Percentiles rank a stretch among this genome's conserved stretches.
Evolutionary conservation across 805 yeast species (phyloP).

Genomic region (Candida schatavii): DNA sequence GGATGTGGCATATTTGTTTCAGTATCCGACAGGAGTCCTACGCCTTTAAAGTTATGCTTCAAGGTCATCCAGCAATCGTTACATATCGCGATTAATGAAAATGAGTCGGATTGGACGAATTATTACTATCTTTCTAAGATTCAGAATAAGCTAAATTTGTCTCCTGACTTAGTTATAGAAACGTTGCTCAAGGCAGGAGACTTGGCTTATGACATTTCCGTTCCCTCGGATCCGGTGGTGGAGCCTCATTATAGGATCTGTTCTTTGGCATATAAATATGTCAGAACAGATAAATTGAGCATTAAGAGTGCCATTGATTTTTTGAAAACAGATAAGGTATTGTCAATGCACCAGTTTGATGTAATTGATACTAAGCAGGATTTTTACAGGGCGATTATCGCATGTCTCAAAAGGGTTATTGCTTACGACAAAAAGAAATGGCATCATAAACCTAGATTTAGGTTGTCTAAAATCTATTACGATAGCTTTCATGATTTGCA

Average conservation of each 20-base stretch:
- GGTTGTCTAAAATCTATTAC: conserved; percentile 63
- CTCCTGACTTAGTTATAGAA: conserved; percentile 34
- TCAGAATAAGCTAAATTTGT: conserved; percentile 45
- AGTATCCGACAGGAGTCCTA: conserved; percentile 18
- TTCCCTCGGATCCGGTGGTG: conserved; percentile 53
- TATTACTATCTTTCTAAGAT: conserved; percentile 59
- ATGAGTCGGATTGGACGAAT: conserved; percentile 57
- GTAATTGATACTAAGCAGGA: conserved; percentile 6
- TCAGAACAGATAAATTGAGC: conserved; percentile 31
- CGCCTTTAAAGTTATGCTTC: conserved; percentile 26
- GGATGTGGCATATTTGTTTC: conserved; percentile 24
- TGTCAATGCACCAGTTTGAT: conserved; percentile 8
- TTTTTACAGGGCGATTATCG: conserved; percentile 41
- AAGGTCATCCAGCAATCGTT: conserved; percentile 43
- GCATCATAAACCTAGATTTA: conserved; percentile 84
- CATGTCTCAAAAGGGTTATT: conserved; percentile 46
- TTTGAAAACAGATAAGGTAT: conserved; percentile 37
- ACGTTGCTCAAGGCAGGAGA: conserved; percentile 44
- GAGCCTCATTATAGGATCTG: conserved; percentile 78
- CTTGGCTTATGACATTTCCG: conserved; percentile 35
- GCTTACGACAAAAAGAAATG: conserved; percentile 76
- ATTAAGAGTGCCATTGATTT: conserved; percentile 35
- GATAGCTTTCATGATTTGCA: conserved; percentile 47
- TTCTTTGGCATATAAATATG: conserved; percentile 57
- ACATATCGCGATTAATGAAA: conserved; percentile 43